These are phyloP conservation scores for Kalmusia sp. DNA, from an alignment of 2,329 filamentous ascomycete genomes.

Conservation along the genomic window DNA sequence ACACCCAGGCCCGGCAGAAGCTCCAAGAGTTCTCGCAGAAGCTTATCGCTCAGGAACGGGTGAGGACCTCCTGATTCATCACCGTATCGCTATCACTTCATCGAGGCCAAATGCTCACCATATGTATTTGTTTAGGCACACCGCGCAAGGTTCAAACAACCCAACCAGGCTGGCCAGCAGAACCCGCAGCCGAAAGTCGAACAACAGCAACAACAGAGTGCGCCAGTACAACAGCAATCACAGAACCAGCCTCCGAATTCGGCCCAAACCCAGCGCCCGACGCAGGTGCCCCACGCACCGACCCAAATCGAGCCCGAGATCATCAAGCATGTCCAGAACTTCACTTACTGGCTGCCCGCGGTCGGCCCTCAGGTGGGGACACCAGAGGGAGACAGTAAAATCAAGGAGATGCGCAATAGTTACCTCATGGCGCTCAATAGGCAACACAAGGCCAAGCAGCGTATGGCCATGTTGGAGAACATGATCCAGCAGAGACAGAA, in stretches of 20 bases:
- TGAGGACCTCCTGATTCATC: no score
- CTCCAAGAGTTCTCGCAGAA: conserved; percentile 59
- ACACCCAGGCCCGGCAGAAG: conserved; percentile 58
- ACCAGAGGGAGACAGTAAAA: conserved; percentile 42
- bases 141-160: conserved; percentile 45
- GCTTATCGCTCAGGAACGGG: conserved; percentile 56
- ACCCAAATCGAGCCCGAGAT: conserved; percentile 40
- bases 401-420: conserved; percentile 44
- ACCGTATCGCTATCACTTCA: no score
- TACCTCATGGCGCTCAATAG: conserved; percentile 44
- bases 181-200: conserved; percentile 16
- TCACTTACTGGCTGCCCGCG: conserved; percentile 41
- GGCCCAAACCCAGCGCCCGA: conserved; percentile 18
- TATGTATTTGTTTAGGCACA: conserved; percentile 36
- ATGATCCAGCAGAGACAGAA: conserved; percentile 41
- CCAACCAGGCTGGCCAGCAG: conserved; percentile 30
- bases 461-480: conserved; percentile 32
- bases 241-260: conserved; percentile 14
- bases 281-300: conserved; percentile 9
- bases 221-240: conserved; percentile 38
- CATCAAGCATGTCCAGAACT: conserved; percentile 45
- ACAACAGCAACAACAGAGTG: conserved; percentile 30
- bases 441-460: conserved; percentile 35
- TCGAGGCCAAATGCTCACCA: background rate
- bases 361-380: conserved; percentile 37